These are phyloP conservation scores for Penicillium crustosum DNA, from an alignment of 2,329 filamentous ascomycete genomes.

Conservation along the genomic window DNA sequence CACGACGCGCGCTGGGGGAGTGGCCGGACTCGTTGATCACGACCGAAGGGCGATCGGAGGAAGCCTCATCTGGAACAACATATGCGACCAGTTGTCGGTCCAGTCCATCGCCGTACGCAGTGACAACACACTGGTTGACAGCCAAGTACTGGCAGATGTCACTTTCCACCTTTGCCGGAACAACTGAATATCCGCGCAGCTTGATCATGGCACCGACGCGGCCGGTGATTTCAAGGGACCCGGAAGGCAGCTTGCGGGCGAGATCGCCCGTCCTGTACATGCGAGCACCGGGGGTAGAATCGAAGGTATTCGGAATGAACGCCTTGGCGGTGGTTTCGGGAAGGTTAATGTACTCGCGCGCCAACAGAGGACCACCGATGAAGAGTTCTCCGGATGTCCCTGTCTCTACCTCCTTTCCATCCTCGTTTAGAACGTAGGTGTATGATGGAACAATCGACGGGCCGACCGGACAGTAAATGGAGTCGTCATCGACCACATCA, in stretches of 20 bases:
- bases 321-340: slow-evolving; percentile 73
- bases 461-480: slow-evolving; percentile 71
- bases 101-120: slow-evolving; percentile 72
- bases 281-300: slow-evolving; percentile 57
- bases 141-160: slow-evolving; percentile 68
- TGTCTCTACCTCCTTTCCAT: slow-evolving; percentile 61
- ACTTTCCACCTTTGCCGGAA: slow-evolving; percentile 73
- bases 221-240: slow-evolving; percentile 72
- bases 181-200: slow-evolving; percentile 73
- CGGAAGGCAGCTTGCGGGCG: slow-evolving; percentile 65
- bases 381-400: slow-evolving; percentile 72
- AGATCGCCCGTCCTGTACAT: slow-evolving; percentile 76
- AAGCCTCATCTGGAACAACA: slow-evolving; percentile 64
- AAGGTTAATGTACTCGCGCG: slow-evolving; percentile 75
- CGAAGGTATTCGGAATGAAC: slow-evolving; percentile 67
- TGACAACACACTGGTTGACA: slow-evolving; percentile 69
- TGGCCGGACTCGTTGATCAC: slow-evolving; percentile 70
- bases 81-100: slow-evolving; percentile 76
- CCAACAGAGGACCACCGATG: slow-evolving; percentile 70
- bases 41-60: slow-evolving; percentile 59
- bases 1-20: slow-evolving; percentile 66
- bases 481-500: slow-evolving; percentile 64
- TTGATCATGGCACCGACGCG: slow-evolving; percentile 80
- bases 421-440: slow-evolving; percentile 71
- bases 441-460: slow-evolving; percentile 66